A percentile compares a stretch with the other conserved stretches of the same genome.
Conservation (phyloP, 139 green algal genomes). For the Ettlia oleoabundans region DNA sequence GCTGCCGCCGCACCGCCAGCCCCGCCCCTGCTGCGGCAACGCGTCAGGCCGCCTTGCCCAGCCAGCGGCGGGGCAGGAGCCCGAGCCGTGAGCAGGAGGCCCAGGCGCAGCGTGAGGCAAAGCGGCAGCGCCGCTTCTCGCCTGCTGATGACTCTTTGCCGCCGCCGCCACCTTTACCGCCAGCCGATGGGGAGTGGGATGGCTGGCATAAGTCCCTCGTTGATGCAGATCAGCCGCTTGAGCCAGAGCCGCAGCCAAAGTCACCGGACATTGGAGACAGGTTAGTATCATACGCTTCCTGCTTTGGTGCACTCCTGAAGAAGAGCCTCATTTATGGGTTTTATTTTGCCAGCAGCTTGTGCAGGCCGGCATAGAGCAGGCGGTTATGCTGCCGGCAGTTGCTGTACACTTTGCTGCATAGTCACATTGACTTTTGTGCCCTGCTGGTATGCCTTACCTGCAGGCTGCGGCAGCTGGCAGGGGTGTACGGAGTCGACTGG, state of each 20-base stretch:
- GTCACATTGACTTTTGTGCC: too few relatives aligned
- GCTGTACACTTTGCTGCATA: too few relatives aligned
- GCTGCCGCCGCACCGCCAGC: background rate
- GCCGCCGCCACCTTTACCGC: too few relatives aligned
- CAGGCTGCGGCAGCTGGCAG: too few relatives aligned
- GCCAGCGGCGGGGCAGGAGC: background rate
- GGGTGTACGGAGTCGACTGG: too few relatives aligned
- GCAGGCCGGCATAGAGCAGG: background rate
- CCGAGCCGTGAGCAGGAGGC: conserved; percentile 1
- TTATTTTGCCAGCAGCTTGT: background rate
- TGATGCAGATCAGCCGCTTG: background rate
- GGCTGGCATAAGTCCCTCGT: too few relatives aligned
- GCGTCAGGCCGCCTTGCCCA: background rate
- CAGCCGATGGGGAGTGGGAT: too few relatives aligned
- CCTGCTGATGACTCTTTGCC: background rate
- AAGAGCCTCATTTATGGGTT: background rate
- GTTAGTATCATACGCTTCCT: background rate
- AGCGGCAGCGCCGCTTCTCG: conserved; percentile 1
- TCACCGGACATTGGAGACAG: background rate
- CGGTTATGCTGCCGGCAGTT: too few relatives aligned
- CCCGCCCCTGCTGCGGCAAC: too few relatives aligned
- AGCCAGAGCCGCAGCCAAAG: background rate
- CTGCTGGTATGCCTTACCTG: too few relatives aligned
- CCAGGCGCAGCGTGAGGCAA: background rate
- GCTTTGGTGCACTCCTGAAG: background rate